Conservation (phyloP, 768 basidiomycete genomes). For the Suillus bovinus region DNA sequence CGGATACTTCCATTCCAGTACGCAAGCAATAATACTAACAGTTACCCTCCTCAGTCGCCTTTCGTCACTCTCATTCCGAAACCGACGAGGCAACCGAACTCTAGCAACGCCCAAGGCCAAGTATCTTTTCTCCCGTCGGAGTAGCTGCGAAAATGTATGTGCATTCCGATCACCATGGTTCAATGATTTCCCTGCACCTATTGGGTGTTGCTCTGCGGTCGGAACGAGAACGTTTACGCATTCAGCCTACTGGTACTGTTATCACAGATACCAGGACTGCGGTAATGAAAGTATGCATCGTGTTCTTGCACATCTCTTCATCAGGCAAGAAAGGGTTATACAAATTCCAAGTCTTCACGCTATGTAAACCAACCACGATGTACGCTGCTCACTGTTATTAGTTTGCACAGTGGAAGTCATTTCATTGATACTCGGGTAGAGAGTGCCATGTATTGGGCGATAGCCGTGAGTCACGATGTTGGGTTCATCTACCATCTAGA, state of each 20-base stretch:
- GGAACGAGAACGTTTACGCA: neutral
- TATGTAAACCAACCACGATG: neutral
- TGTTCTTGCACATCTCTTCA: neutral
- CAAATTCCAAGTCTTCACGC: neutral
- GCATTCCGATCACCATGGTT: neutral
- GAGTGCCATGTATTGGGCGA: neutral
- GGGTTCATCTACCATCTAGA: neutral
- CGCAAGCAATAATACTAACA: too few species aligned
- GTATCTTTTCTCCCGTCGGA: neutral
- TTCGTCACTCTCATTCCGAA: neutral
- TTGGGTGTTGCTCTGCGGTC: neutral
- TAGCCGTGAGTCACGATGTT: neutral
- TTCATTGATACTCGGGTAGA: neutral
- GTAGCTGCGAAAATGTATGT: neutral
- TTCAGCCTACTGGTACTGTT: neutral
- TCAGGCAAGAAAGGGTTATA: neutral
- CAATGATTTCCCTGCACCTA: neutral
- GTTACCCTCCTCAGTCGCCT: neutral
- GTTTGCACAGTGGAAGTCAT: neutral
- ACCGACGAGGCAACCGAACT: neutral
- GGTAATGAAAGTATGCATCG: neutral
- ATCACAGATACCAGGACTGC: neutral
- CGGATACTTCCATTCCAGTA: too few species aligned
- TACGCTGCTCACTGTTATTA: neutral
- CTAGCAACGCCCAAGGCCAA: neutral